phyloP scores from a whole-genome alignment of 345 rosid genomes.

The Isatis tinctoria region DNA sequence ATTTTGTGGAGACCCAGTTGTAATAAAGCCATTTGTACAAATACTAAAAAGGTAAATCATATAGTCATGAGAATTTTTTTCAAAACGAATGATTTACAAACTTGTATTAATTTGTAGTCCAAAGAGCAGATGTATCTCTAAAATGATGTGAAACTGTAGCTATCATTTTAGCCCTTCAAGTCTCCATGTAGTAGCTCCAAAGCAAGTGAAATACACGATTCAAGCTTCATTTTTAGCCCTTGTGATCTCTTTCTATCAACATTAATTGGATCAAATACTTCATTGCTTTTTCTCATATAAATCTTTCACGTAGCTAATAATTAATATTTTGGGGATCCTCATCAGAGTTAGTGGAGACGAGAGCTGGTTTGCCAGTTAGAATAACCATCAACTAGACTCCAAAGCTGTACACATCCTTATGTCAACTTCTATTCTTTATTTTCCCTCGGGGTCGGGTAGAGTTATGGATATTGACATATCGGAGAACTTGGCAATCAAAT shows the following conservation, averaged over 20 bases:
- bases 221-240: background rate
- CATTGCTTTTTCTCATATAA: background rate
- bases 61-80: too few species aligned
- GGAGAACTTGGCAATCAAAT: background rate
- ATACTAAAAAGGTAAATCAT: background rate
- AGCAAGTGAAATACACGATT: background rate
- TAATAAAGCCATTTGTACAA: background rate
- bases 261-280: conserved; percentile 5
- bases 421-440: background rate
- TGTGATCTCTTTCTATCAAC: background rate
- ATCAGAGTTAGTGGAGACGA: background rate
- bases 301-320: conserved; percentile 1
- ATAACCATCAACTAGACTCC: background rate
- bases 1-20: too few species aligned
- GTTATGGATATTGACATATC: background rate
- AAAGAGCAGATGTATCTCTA: background rate
- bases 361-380: background rate
- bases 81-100: background rate
- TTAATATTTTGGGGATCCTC: background rate
- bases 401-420: background rate
- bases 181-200: background rate
- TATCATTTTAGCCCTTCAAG: background rate
- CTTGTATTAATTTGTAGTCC: background rate
- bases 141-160: background rate
- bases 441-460: background rate